Evolutionary conservation across 768 basidiomycete genomes (phyloP).

Genomic region (Basidioascus undulatus): DNA sequence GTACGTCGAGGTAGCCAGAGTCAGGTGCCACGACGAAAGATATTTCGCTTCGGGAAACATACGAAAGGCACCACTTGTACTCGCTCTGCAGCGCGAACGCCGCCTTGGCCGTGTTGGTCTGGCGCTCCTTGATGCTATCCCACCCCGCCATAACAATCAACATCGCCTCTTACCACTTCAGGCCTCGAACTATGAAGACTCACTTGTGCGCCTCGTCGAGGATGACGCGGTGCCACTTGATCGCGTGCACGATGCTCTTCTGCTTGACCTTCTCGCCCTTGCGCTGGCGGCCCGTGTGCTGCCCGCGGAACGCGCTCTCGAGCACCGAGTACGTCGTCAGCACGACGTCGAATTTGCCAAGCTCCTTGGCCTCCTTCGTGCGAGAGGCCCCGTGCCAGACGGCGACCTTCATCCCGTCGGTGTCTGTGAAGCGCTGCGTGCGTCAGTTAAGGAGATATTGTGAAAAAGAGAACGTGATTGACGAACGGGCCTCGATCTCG

Average conservation of each 20-base stretch:
- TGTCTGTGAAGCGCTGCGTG: too few species aligned
- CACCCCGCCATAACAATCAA: too few species aligned
- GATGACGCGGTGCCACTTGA: constrained; percentile 63
- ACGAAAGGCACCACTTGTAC: constrained; percentile 85
- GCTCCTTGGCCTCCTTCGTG: constrained; percentile 35
- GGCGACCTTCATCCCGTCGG: constrained; percentile 24
- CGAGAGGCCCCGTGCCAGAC: constrained; percentile 79
- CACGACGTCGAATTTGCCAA: constrained; percentile 74
- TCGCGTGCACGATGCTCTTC: constrained; percentile 55
- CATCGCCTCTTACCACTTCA: too few species aligned
- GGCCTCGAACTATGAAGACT: constrained; percentile 47
- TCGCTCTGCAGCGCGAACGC: constrained; percentile 62
- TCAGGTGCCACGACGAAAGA: background rate
- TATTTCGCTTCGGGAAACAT: constrained; percentile 19
- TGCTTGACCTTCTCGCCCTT: constrained; percentile 66
- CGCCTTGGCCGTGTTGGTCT: constrained; percentile 90
- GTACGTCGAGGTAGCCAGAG: background rate
- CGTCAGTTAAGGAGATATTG: background rate
- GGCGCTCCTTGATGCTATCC: constrained; percentile 90
- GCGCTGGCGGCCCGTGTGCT: constrained; percentile 74
- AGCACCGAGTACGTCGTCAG: constrained; percentile 67
- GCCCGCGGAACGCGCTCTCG: constrained; percentile 79
- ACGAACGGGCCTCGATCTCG: constrained; percentile 43
- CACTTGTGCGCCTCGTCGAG: constrained; percentile 16
- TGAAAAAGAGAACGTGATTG: background rate